Percentiles rank a stretch among this genome's conserved stretches.
Evolutionary conservation across 1,139 yeast genomes (phyloP).

Genomic region (Barnettozyma hawaiiensis): DNA sequence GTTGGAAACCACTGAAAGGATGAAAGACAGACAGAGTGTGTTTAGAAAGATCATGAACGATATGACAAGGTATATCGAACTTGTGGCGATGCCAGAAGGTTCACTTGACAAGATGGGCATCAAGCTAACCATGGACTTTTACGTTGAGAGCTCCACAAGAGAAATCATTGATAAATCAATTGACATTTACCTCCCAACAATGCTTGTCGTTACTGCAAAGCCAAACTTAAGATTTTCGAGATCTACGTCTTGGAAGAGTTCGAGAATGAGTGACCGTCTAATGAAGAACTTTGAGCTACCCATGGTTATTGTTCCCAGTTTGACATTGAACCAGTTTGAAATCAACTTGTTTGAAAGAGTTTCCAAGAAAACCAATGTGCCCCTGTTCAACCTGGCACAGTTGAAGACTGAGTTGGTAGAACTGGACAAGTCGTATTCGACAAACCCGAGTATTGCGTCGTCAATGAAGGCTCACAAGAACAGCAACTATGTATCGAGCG

Average conservation of each 20-base stretch:
- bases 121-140: conserved; percentile 53
- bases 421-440: conserved; percentile 10
- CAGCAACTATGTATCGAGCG: background rate
- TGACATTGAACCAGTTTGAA: conserved; percentile 55
- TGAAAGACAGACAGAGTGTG: conserved; percentile 9
- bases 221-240: conserved; percentile 47
- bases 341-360: conserved; percentile 25
- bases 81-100: conserved; percentile 38
- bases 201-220: conserved; percentile 59
- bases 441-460: conserved; percentile 11
- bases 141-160: conserved; percentile 10
- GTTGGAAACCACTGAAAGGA: conserved; percentile 1
- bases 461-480: conserved; percentile 3
- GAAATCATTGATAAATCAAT: conserved; percentile 54
- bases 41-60: conserved; percentile 30
- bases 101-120: conserved; percentile 34
- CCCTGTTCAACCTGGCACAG: conserved; percentile 2
- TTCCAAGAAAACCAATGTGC: conserved; percentile 4
- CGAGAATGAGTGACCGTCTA: conserved; percentile 55
- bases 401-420: conserved; percentile 8
- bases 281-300: conserved; percentile 62
- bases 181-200: conserved; percentile 56
- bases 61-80: conserved; percentile 43
- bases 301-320: conserved; percentile 60
- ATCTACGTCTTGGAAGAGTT: conserved; percentile 54